phyloP scores from a whole-genome alignment of 371 early-diverging fungal genomes.

The Rhizopus arrhizus region DNA sequence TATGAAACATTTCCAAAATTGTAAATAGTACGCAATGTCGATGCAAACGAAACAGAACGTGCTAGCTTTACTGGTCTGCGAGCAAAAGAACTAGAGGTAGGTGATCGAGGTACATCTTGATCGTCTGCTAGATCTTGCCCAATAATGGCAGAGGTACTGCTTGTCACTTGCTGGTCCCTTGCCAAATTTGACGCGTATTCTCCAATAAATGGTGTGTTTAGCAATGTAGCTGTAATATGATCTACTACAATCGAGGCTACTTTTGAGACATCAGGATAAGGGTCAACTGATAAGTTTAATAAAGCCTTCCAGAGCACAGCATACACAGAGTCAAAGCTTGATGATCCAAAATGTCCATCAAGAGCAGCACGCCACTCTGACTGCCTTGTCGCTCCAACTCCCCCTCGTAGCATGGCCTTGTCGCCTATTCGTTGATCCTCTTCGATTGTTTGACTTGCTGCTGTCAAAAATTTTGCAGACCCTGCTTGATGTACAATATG shows the following conservation, averaged over 20 bases:
- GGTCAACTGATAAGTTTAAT: constrained; percentile 77
- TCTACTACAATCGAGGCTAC: constrained; percentile 75
- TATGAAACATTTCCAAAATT: constrained; percentile 43
- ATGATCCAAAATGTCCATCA: constrained; percentile 42
- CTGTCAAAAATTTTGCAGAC: constrained; percentile 59
- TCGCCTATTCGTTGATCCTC: constrained; percentile 41
- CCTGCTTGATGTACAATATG: constrained; percentile 66
- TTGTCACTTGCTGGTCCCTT: constrained; percentile 28
- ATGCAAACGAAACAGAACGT: constrained; percentile 56
- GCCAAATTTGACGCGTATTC: constrained; percentile 45
- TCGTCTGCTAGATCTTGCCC: constrained; percentile 27
- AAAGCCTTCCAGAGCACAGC: constrained; percentile 79
- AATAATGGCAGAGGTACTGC: neutral
- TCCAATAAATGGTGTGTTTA: constrained; percentile 39
- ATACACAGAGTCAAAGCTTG: constrained; percentile 60
- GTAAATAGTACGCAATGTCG: constrained; percentile 51
- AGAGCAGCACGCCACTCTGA: constrained; percentile 35
- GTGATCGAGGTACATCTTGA: neutral
- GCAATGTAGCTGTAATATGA: constrained; percentile 61
- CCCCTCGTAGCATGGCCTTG: constrained; percentile 21
- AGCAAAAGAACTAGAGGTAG: constrained; percentile 5
- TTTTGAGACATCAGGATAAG: constrained; percentile 70
- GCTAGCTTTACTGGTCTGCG: constrained; percentile 43
- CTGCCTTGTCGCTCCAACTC: constrained; percentile 23
- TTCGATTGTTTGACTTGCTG: constrained; percentile 69